Conservation (phyloP, 1,284 basidiomycete species). For the Cerioporus squamosus region DNA sequence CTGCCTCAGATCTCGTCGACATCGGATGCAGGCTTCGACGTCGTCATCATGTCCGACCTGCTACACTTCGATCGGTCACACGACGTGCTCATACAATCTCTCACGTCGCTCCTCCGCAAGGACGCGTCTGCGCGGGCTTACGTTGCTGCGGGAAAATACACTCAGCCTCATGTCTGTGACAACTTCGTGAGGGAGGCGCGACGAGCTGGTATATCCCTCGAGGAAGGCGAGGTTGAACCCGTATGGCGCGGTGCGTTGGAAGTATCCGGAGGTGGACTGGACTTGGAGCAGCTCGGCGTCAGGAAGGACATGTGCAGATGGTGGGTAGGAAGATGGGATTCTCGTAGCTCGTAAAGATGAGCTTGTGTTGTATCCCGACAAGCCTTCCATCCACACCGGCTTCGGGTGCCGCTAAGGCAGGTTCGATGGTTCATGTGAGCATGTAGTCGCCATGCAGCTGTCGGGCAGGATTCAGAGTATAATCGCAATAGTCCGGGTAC, state of each 20-base stretch:
- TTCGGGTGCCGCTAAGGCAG: too few relatives aligned
- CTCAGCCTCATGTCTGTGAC: slow-evolving; percentile 54
- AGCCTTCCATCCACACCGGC: too few relatives aligned
- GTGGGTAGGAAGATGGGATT: slow-evolving; percentile 58
- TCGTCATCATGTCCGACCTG: slow-evolving; percentile 70
- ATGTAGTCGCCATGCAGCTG: too few relatives aligned
- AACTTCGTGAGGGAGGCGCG: slow-evolving; percentile 52
- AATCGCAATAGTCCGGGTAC: too few relatives aligned
- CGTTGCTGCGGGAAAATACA: slow-evolving; percentile 69
- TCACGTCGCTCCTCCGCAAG: slow-evolving; percentile 51
- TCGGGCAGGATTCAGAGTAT: too few relatives aligned
- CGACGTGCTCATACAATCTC: slow-evolving; percentile 54
- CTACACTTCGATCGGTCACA: slow-evolving; percentile 70
- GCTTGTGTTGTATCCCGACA: too few relatives aligned
- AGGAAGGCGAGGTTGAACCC: slow-evolving; percentile 44
- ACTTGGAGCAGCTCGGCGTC: slow-evolving; percentile 47
- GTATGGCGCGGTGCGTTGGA: slow-evolving; percentile 53
- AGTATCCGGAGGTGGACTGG: slow-evolving; percentile 48
- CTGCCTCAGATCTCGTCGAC: not conserved
- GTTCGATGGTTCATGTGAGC: too few relatives aligned
- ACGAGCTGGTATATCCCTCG: slow-evolving; percentile 49
- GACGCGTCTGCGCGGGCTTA: slow-evolving; percentile 50
- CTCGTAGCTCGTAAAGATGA: not conserved
- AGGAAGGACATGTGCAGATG: slow-evolving; percentile 63
- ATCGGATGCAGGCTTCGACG: slow-evolving; percentile 48